These are phyloP conservation scores for Globisporangium emineosum DNA, from an alignment of 352 stramenopile species.

Conservation along the genomic window DNA sequence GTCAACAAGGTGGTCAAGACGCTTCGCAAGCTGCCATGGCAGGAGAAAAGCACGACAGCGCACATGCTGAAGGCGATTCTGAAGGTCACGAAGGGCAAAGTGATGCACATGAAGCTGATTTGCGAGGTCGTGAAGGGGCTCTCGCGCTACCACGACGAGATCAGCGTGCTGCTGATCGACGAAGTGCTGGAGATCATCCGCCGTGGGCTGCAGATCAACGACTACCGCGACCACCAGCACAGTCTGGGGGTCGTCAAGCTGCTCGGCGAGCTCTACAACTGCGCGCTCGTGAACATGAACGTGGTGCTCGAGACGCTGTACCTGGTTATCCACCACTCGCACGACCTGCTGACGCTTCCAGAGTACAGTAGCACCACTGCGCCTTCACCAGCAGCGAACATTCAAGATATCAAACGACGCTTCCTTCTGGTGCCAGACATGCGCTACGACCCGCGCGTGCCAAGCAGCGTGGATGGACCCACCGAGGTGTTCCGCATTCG, in stretches of 20 bases:
- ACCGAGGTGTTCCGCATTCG: constrained; percentile 93
- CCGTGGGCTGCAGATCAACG: constrained; percentile 85
- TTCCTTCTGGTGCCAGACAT: constrained; percentile 74
- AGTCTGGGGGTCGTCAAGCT: constrained; percentile 92
- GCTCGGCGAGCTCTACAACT: constrained; percentile 93
- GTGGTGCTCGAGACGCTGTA: constrained; percentile 94
- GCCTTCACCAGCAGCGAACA: constrained; percentile 20
- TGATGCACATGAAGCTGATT: constrained; percentile 85
- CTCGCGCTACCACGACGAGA: constrained; percentile 86
- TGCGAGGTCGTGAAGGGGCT: constrained; percentile 88
- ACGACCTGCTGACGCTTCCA: constrained; percentile 84
- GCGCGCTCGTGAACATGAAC: constrained; percentile 87
- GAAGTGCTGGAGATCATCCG: constrained; percentile 92
- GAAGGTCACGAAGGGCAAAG: constrained; percentile 89
- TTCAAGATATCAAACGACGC: constrained; percentile 60
- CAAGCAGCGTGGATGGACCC: constrained; percentile 87
- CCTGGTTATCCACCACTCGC: constrained; percentile 93
- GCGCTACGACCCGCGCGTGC: constrained; percentile 86
- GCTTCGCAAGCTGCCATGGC: constrained; percentile 93
- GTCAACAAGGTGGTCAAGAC: constrained; percentile 93
- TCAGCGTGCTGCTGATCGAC: constrained; percentile 91
- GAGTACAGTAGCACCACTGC: constrained; percentile 45
- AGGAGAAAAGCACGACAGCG: constrained; percentile 42
- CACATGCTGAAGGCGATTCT: constrained; percentile 91
- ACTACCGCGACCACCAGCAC: constrained; percentile 91